A percentile compares a stretch with the other conserved stretches of the same genome.
Evolutionary conservation across 768 basidiomycete genomes (phyloP).

Genomic region (Tephrocybe sp.): DNA sequence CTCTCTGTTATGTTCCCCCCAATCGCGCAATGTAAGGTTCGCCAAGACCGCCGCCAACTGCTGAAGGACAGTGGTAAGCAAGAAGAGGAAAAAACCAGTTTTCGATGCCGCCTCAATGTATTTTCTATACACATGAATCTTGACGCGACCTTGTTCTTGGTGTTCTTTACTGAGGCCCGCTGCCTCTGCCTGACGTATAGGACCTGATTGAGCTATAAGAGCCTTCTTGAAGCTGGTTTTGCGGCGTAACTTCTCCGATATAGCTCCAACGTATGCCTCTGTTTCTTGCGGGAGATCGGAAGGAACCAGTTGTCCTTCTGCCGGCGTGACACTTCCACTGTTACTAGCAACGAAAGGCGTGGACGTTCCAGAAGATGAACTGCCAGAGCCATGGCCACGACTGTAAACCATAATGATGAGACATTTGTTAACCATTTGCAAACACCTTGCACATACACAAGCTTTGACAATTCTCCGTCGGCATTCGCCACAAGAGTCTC

Average conservation of each 20-base stretch:
- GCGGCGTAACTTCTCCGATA: constrained; percentile 56
- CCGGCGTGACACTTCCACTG: constrained; percentile 32
- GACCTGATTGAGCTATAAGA: constrained; percentile 38
- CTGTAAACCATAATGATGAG: constrained; percentile 8
- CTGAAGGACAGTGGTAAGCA: constrained; percentile 49
- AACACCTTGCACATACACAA: constrained; percentile 52
- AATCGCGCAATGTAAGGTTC: constrained; percentile 69
- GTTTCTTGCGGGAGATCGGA: constrained; percentile 20
- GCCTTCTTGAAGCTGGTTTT: constrained; percentile 60
- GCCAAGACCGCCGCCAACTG: constrained; percentile 62
- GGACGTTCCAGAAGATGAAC: constrained; percentile 42
- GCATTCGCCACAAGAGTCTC: constrained; percentile 53
- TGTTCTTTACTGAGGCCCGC: constrained; percentile 65
- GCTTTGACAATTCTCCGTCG: constrained; percentile 66
- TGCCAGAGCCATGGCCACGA: constrained; percentile 40
- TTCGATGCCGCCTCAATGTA: constrained; percentile 83
- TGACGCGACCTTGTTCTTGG: constrained; percentile 79
- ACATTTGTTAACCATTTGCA: neutral
- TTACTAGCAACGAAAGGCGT: constrained; percentile 42
- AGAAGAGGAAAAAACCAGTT: constrained; percentile 62
- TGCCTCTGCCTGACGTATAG: constrained; percentile 34
- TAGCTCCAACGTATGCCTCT: constrained; percentile 23
- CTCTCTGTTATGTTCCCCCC: constrained; percentile 77
- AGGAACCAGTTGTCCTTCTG: constrained; percentile 19
- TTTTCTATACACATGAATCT: constrained; percentile 66